Evolutionary conservation across 345 rosid species (phyloP).

Genomic region (Moringa oleifera): DNA sequence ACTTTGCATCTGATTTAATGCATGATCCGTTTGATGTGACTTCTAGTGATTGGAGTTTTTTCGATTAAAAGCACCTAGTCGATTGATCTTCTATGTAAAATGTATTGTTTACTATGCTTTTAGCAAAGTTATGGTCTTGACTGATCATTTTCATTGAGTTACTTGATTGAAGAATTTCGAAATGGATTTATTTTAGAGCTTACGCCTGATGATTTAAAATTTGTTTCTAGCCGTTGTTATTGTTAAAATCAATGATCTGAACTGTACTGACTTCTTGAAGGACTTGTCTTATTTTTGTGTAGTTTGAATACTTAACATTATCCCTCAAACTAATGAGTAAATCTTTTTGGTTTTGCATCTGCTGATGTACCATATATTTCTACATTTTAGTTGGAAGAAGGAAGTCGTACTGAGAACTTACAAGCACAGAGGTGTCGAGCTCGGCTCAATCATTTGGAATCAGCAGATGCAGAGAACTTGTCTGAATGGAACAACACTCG

Average conservation of each 20-base stretch:
- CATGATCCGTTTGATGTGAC: background rate
- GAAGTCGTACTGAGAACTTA: constrained; percentile 58
- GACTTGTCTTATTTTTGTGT: background rate
- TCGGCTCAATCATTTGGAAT: constrained; percentile 85
- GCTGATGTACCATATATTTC: background rate
- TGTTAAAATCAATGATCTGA: background rate
- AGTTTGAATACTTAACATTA: too few relatives aligned
- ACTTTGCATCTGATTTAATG: background rate
- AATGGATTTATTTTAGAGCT: background rate
- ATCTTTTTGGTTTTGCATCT: background rate
- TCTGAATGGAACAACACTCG: constrained; percentile 72
- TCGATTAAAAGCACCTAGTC: background rate
- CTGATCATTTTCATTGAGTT: background rate
- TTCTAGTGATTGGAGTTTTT: background rate
- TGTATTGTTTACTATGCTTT: background rate
- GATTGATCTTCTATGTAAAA: background rate
- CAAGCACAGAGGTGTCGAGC: constrained; percentile 91
- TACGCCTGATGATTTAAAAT: too few relatives aligned
- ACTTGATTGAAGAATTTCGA: background rate
- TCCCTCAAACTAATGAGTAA: too few relatives aligned
- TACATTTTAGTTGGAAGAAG: constrained; percentile 74
- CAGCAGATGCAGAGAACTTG: constrained; percentile 59
- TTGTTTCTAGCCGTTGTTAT: background rate
- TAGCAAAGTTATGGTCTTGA: background rate
- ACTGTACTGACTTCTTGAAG: background rate